A percentile compares a stretch with the other conserved stretches of the same genome.
Evolutionary conservation across 2,329 filamentous ascomycete genomes (phyloP).

Genomic region (Fusarium algeriense): DNA sequence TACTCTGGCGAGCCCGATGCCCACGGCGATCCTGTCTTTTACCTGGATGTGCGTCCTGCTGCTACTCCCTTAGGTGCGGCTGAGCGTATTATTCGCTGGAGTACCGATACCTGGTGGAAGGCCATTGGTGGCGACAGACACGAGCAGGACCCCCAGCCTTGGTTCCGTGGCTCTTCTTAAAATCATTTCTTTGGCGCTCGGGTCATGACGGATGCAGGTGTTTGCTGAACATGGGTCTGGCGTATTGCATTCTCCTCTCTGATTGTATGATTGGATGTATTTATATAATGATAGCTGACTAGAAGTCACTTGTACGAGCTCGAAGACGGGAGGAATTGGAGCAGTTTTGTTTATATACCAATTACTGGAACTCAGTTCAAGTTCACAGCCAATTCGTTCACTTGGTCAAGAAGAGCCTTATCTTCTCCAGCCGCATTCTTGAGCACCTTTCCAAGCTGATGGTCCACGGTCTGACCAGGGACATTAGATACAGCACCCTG

Average conservation of each 20-base stretch:
- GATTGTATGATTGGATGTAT: slow-evolving; percentile 43
- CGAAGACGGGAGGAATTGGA: slow-evolving; percentile 5
- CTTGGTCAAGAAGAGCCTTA: slow-evolving; percentile 63
- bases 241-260: slow-evolving; percentile 46
- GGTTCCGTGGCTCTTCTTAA: slow-evolving; percentile 47
- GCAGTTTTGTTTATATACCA: slow-evolving; percentile 33
- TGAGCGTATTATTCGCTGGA: slow-evolving; percentile 89
- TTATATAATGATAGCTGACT: slow-evolving; percentile 48
- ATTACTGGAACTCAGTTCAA: slow-evolving; percentile 30
- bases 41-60: slow-evolving; percentile 91
- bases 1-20: slow-evolving; percentile 87
- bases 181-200: slow-evolving; percentile 28
- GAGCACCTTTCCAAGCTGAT: slow-evolving; percentile 68
- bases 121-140: slow-evolving; percentile 79
- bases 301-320: slow-evolving; percentile 41
- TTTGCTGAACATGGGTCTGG: slow-evolving; percentile 18
- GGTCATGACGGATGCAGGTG: slow-evolving; percentile 26
- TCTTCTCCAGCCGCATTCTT: slow-evolving; percentile 66
- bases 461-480: slow-evolving; percentile 66
- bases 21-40: slow-evolving; percentile 93
- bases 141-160: slow-evolving; percentile 57
- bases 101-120: slow-evolving; percentile 93
- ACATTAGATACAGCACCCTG: slow-evolving; percentile 66
- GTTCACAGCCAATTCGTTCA: slow-evolving; percentile 56
- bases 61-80: slow-evolving; percentile 82